Conservation (phyloP, 768 basidiomycete species). For the Saitozyma podzolica region DNA sequence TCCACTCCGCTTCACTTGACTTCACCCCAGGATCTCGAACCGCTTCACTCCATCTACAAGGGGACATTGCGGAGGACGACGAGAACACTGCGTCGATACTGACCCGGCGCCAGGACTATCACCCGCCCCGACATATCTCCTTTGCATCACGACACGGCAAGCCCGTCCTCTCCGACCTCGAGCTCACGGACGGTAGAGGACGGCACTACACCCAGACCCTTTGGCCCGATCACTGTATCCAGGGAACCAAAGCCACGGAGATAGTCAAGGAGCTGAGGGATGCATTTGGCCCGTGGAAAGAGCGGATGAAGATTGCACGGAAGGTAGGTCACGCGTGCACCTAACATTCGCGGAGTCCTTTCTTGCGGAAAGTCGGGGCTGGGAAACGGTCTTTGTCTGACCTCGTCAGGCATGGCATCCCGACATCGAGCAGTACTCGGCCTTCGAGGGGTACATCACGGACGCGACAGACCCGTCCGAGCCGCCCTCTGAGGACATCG, state of each 20-base stretch:
- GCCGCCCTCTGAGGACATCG: conserved; percentile 11
- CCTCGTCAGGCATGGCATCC: conserved; percentile 51
- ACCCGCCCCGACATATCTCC: conserved; percentile 64
- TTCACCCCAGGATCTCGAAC: background rate
- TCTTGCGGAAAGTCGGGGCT: background rate
- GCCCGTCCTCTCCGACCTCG: conserved; percentile 55
- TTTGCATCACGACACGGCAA: conserved; percentile 62
- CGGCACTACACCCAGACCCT: conserved; percentile 59
- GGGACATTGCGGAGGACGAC: no score
- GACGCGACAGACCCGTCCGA: conserved; percentile 14
- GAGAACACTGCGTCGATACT: no score
- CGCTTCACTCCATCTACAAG: no score
- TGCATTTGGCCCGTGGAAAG: conserved; percentile 55
- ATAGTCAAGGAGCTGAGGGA: conserved; percentile 62
- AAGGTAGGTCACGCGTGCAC: conserved; percentile 23
- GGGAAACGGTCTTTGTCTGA: background rate
- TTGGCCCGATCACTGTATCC: conserved; percentile 79
- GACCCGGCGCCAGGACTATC: conserved; percentile 51
- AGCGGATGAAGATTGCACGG: conserved; percentile 26
- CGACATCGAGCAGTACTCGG: conserved; percentile 76
- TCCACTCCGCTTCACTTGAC: conserved; percentile 4
- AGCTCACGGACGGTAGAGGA: conserved; percentile 42
- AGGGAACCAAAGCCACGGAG: conserved; percentile 61
- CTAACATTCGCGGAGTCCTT: background rate
- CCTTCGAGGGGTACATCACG: conserved; percentile 58